Percentiles rank a stretch among this genome's conserved stretches.
Evolutionary conservation across 1,284 basidiomycete genomes (phyloP).

Genomic region (Hymenochaete sp.): DNA sequence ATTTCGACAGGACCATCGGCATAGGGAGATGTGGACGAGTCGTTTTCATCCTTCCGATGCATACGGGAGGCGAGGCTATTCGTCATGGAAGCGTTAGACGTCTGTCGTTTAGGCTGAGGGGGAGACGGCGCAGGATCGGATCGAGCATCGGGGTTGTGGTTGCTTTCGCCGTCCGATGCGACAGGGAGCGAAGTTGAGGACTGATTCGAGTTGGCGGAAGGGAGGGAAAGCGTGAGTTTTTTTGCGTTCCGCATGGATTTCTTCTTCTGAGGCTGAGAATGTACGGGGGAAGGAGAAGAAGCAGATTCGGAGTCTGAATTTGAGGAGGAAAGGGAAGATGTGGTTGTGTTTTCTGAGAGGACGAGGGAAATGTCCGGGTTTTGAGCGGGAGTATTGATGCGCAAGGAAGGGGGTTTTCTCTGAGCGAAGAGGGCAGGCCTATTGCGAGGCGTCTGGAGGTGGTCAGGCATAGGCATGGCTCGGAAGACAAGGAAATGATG

Average conservation of each 20-base stretch:
- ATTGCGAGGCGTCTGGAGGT: constrained; percentile 15
- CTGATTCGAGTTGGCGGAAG: constrained; percentile 42
- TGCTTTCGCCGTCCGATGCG: constrained; percentile 8
- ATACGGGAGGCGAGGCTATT: constrained; percentile 40
- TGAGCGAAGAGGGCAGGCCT: constrained; percentile 30
- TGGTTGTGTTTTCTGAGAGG: constrained; percentile 35
- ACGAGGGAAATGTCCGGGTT: constrained; percentile 41
- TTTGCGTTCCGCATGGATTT: constrained; percentile 60
- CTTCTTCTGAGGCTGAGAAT: constrained; percentile 28
- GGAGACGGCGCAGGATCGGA: constrained; percentile 16
- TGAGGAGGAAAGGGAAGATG: constrained; percentile 38
- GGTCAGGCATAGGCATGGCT: constrained; percentile 13
- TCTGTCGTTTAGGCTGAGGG: constrained; percentile 30
- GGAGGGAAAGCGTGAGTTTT: constrained; percentile 60
- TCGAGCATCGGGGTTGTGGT: not conserved
- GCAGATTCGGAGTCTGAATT: constrained; percentile 42
- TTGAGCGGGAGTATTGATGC: constrained; percentile 46
- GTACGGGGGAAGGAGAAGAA: constrained; percentile 34
- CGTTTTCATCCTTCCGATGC: constrained; percentile 61
- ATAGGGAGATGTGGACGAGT: constrained; percentile 61
- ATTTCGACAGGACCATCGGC: constrained; percentile 81
- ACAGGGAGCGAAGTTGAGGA: constrained; percentile 41
- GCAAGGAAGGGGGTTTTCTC: constrained; percentile 51
- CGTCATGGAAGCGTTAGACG: constrained; percentile 60
- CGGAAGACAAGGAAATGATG: not conserved